Evolutionary conservation across 2,329 filamentous ascomycete genomes (phyloP), one percentile per base, ranked within the genome.

Genomic region (Aspergillus sp.): DNA sequence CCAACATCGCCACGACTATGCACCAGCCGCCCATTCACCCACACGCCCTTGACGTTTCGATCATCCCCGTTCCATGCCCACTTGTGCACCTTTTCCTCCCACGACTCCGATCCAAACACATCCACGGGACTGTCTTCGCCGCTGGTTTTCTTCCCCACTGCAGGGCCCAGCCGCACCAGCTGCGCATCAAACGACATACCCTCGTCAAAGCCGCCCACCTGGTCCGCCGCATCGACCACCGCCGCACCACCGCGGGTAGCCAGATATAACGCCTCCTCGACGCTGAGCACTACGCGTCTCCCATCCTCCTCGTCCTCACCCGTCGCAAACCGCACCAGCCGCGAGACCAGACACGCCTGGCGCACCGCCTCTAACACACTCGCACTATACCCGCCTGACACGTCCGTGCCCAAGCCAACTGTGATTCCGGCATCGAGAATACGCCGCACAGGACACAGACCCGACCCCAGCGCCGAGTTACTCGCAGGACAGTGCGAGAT

Each of bases 61-160:
- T 97, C 94, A 76, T 97, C 92, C 0, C 94, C 94, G 59, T 84
- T 88, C 73, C 89, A 99, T 55, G 97, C 78, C 94, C 94, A 99
- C 78, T 99, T 99, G 48, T 90, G 89, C 10, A 97, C 75, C 65
- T 79, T 83, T 64, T 97, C 90, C 36, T 87, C 83, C 90, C 89
- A 95, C n/a, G 67, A 82, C 79, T 97, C 93, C 82, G 87, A 90
- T 1, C 91, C 92, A 76, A 96, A 99, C 0, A 96, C 71, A 71
- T 96, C 91, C 0, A 96, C 90, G 6, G n/a, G 47, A 44, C 86
- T 84, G 0, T 87, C 85, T 1, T 74, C 73, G 3, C 75, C 70
- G 4, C 73, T 73, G 1, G 74, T 73, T 1, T 66, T n/a, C 32
- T 22, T n/a, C 6, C 9, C 9, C 19, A 46, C 51, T 14, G 7